Conservation (phyloP, 768 basidiomycete species). For the Hygrocybe punicea region DNA sequence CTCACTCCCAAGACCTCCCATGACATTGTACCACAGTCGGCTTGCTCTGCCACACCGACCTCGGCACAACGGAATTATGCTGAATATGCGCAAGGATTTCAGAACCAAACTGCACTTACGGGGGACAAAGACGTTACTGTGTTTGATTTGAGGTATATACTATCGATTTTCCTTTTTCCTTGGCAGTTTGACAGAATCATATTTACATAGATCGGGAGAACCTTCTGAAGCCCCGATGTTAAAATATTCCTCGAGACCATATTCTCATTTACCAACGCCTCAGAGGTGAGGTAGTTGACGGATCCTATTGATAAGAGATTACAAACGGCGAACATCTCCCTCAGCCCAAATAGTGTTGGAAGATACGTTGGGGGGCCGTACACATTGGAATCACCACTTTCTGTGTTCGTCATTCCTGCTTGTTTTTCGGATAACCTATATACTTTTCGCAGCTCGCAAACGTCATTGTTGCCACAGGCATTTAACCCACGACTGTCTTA, state of each 20-base stretch:
- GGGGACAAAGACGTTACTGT: too few species aligned
- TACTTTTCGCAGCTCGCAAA: constrained; percentile 14
- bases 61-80: background rate
- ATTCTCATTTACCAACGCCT: constrained; percentile 38
- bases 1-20: too few species aligned
- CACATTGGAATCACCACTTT: constrained; percentile 29
- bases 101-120: background rate
- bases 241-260: constrained; percentile 24
- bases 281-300: constrained; percentile 26
- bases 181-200: background rate
- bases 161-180: too few species aligned
- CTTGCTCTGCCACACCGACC: background rate
- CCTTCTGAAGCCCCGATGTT: constrained; percentile 1
- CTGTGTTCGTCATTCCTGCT: constrained; percentile 16
- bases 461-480: constrained; percentile 10
- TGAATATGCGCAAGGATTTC: background rate
- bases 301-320: background rate
- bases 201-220: background rate
- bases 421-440: constrained; percentile 12
- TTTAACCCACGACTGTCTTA: constrained; percentile 12
- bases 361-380: constrained; percentile 23
- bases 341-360: constrained; percentile 30
- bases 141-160: too few species aligned
- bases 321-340: background rate
- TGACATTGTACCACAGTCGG: background rate